phyloP scores from a whole-genome alignment of 129 eudicot genomes.

The Oenanthe sinensis region DNA sequence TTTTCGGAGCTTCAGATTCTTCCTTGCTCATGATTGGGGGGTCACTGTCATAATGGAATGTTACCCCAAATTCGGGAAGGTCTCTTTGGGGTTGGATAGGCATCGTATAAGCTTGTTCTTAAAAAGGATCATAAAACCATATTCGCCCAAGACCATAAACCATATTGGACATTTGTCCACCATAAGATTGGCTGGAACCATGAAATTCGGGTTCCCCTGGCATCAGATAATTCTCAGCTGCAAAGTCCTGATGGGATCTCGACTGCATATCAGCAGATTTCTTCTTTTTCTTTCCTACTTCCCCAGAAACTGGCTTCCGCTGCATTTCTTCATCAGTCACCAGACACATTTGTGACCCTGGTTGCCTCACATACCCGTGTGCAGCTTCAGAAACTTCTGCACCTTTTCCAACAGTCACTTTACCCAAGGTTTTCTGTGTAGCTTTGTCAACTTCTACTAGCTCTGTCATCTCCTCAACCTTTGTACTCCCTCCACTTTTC shows the following conservation, averaged over 20 bases:
- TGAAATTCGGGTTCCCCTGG: background rate
- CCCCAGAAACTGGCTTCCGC: background rate
- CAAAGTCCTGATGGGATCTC: background rate
- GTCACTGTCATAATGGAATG: background rate
- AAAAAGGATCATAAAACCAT: background rate
- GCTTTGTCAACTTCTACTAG: background rate
- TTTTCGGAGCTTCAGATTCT: conserved; percentile 83
- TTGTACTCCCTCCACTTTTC: background rate
- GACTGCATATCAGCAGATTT: background rate
- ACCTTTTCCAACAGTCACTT: background rate
- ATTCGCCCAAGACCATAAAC: background rate
- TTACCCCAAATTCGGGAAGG: background rate
- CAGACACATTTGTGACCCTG: background rate
- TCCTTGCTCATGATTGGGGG: conserved; percentile 47
- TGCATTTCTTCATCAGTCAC: background rate
- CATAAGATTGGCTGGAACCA: background rate
- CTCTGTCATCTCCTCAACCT: background rate
- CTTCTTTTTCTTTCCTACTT: background rate
- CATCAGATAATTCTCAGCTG: background rate
- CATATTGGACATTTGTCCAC: background rate
- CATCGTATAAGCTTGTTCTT: background rate
- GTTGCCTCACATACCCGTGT: background rate
- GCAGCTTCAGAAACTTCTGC: background rate
- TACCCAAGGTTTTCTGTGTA: background rate
- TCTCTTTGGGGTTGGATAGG: background rate